These are phyloP conservation scores for Tulasnella sp. DNA, from an alignment of 768 basidiomycete genomes.

Conservation along the genomic window DNA sequence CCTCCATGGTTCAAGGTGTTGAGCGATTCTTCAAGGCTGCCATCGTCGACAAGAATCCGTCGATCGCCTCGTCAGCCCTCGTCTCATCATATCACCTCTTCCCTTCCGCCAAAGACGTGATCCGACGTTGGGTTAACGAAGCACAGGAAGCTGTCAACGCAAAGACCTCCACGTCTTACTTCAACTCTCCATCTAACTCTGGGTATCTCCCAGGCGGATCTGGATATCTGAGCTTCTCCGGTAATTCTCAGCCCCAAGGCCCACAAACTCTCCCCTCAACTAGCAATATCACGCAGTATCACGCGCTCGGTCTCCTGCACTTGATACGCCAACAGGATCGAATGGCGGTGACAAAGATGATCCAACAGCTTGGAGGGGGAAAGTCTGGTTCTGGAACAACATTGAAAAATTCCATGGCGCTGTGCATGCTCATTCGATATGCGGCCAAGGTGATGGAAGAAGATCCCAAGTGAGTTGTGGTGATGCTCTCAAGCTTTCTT, in stretches of 20 bases:
- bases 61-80: conserved; percentile 91
- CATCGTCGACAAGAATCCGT: conserved; percentile 91
- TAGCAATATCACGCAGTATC: conserved; percentile 93
- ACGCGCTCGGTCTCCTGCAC: conserved; percentile 87
- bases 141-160: conserved; percentile 92
- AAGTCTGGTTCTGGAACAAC: conserved; percentile 74
- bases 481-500: too few species aligned
- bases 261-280: conserved; percentile 73
- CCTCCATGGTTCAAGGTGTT: conserved; percentile 98
- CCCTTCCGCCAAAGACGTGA: conserved; percentile 87
- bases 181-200: conserved; percentile 34
- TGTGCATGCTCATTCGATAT: conserved; percentile 97
- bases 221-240: conserved; percentile 57
- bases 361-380: conserved; percentile 89
- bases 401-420: conserved; percentile 90
- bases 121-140: conserved; percentile 99
- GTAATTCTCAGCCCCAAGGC: conserved; percentile 44
- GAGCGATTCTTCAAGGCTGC: conserved; percentile 99
- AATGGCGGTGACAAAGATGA: conserved; percentile 99
- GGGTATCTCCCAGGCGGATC: conserved; percentile 31
- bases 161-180: conserved; percentile 61
- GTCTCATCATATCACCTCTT: conserved; percentile 96
- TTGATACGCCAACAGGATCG: conserved; percentile 93
- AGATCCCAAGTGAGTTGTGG: conserved; percentile 79
- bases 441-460: conserved; percentile 99